Conservation (phyloP, 129 eudicot genomes). For the Ambrosia artemisiifolia region DNA sequence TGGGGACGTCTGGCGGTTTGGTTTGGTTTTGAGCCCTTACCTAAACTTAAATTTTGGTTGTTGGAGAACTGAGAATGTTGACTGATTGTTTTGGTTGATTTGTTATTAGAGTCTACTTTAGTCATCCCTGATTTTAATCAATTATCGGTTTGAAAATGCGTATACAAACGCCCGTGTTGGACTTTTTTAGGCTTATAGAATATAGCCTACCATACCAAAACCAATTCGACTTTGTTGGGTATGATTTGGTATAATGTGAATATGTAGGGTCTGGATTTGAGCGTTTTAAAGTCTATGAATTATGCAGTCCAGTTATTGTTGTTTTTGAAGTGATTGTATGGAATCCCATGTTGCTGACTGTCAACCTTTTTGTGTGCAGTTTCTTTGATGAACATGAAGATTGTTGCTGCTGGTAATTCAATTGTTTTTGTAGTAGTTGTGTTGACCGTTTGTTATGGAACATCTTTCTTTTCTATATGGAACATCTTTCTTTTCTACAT, state of each 20-base stretch:
- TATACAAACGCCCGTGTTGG: background rate
- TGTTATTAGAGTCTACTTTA: too few species aligned
- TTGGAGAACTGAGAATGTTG: too few species aligned
- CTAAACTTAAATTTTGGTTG: too few species aligned
- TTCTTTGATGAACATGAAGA: background rate
- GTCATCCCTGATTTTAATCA: background rate
- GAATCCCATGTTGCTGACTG: background rate
- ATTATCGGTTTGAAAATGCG: background rate
- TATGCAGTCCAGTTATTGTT: background rate
- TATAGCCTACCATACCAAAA: background rate
- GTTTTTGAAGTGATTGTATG: background rate
- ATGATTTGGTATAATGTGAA: background rate
- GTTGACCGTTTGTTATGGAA: constrained; percentile 22
- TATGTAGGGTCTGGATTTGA: background rate
- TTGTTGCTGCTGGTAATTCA: constrained; percentile 14
- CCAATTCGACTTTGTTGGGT: background rate
- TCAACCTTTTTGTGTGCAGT: constrained; percentile 16
- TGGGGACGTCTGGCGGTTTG: too few species aligned
- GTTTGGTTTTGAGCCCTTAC: too few species aligned
- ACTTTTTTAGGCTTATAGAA: background rate
- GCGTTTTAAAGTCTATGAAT: background rate
- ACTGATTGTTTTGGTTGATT: too few species aligned
- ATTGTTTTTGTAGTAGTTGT: constrained; percentile 21
- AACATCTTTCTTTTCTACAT: constrained; percentile 11
- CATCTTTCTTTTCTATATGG: constrained; percentile 14